Evolutionary conservation across 1,284 basidiomycete genomes (phyloP).

Genomic region (Anthracocystis walkeri): DNA sequence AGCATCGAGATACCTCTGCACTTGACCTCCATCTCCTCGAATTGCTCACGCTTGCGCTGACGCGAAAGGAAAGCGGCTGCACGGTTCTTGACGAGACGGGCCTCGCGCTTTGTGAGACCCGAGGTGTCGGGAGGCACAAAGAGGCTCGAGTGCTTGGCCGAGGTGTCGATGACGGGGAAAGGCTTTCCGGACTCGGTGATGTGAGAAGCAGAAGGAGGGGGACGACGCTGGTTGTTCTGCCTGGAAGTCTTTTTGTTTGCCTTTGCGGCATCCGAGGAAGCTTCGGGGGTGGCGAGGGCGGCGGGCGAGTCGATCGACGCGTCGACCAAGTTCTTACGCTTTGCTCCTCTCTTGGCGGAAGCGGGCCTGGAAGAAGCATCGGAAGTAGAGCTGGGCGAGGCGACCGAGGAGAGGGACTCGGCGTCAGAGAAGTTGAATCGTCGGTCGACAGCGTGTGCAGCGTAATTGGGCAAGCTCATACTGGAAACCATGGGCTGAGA

Average conservation of each 20-base stretch:
- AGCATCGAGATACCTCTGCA: constrained; percentile 69
- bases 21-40: constrained; percentile 87
- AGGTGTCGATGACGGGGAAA: constrained; percentile 69
- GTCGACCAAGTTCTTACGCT: constrained; percentile 33
- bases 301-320: constrained; percentile 18
- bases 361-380: constrained; percentile 25
- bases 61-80: constrained; percentile 89
- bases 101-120: constrained; percentile 87
- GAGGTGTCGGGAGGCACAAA: constrained; percentile 88
- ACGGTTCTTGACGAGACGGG: constrained; percentile 88
- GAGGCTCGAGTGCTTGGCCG: constrained; percentile 67
- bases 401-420: constrained; percentile 28
- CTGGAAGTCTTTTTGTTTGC: constrained; percentile 22
- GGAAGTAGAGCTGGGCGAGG: constrained; percentile 39
- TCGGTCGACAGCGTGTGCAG: constrained; percentile 27
- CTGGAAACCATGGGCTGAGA: constrained; percentile 38
- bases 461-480: constrained; percentile 43
- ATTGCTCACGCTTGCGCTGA: constrained; percentile 90
- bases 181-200: constrained; percentile 66
- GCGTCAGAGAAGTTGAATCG: constrained; percentile 39
- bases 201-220: constrained; percentile 65
- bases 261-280: constrained; percentile 15
- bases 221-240: constrained; percentile 43
- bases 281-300: constrained; percentile 6
- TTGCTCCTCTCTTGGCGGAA: constrained; percentile 32